These are phyloP conservation scores for Colletotrichum falcatum DNA, from an alignment of 2,329 filamentous ascomycete species.

Conservation along the genomic window DNA sequence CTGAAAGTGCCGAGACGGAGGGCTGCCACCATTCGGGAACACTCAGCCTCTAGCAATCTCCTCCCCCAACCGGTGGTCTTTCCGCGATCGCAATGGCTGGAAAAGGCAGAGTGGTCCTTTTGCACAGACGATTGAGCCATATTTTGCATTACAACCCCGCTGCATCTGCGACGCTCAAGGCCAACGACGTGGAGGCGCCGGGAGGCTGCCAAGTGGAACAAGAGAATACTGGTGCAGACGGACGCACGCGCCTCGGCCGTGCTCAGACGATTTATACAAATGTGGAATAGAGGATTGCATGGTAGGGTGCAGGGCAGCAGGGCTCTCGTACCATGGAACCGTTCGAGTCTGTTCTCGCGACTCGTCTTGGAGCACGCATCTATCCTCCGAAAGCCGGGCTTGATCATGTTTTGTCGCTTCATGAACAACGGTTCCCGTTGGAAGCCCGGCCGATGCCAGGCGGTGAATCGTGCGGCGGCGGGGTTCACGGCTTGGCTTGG, in stretches of 20 bases:
- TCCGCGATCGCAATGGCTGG: background rate
- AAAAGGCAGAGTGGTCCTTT: background rate
- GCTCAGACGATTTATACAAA: slow-evolving; percentile 20
- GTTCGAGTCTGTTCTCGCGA: slow-evolving; percentile 32
- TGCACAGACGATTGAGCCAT: slow-evolving; percentile 13
- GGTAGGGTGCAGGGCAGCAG: background rate
- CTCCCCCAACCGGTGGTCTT: background rate
- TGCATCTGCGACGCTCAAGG: slow-evolving; percentile 17
- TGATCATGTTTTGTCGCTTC: slow-evolving; percentile 1
- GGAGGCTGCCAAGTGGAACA: slow-evolving; percentile 8
- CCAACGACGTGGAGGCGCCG: background rate
- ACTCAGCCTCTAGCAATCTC: slow-evolving; percentile 21
- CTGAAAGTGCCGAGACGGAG: slow-evolving; percentile 29
- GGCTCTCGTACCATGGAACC: background rate
- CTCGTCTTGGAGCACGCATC: slow-evolving; percentile 6
- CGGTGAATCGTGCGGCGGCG: slow-evolving; percentile 1
- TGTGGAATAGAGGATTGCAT: slow-evolving; percentile 9
- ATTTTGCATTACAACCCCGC: slow-evolving; percentile 17
- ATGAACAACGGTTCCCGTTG: background rate
- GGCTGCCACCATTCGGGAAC: slow-evolving; percentile 20
- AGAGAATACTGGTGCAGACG: background rate
- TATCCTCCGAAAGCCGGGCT: slow-evolving; percentile 4
- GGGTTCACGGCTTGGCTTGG: background rate
- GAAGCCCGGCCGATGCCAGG: background rate
- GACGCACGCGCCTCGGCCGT: slow-evolving; percentile 22